Base-by-base conservation (phyloP, 192 early-diverging fungal genomes). In the Coemansia biformis region DNA sequence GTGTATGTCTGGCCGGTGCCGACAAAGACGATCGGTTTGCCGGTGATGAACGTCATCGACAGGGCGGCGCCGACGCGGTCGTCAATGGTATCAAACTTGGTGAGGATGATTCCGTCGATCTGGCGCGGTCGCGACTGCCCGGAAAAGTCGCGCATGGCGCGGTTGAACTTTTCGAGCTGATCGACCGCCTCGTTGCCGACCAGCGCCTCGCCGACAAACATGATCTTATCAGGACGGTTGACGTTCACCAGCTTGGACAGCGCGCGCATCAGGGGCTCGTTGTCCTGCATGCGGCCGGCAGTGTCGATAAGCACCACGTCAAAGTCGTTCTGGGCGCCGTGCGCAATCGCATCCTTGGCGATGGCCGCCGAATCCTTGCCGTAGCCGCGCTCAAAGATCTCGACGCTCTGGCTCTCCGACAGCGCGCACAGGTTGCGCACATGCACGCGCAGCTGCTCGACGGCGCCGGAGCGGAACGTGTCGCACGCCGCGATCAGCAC, bases 1-100 rank as follows among this genome's bases (percentile, higher is more conserved):
- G 90, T 94, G 54, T 94, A 97, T 2, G 94, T 97, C 71, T 97
- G 94, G 7, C 94, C 94, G 11, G 92, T 95, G 19, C 94, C 94
- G 14, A 97, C 92, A 81, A 97, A 97, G 38, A 92, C 66, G 26
- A 97, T 95, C 8, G 94, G 94, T 56, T 93, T 83, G 16, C 92
- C 92, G 5, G 94, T 97, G 17, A 84, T 91, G 57, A 91, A 93
- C 6, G 94, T 90, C 94, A 97, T 94, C 9, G 89, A 89, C 17
- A 97, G 63, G 0, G 94, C 94, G 19, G 94, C 92, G 16, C 94
- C 94, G 28, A 97, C 90, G 73, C 93, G 92, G 59, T 93, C 93
- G 62, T 93, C 93, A 47, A 93, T 90, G 1, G 91, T 93, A 68
- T 96, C 93, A 73, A 96, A 93, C 74, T 97, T 97, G 40, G 90